These are phyloP conservation scores for Penicillium steckii DNA, from an alignment of 495 filamentous ascomycete genomes.

Conservation along the genomic window DNA sequence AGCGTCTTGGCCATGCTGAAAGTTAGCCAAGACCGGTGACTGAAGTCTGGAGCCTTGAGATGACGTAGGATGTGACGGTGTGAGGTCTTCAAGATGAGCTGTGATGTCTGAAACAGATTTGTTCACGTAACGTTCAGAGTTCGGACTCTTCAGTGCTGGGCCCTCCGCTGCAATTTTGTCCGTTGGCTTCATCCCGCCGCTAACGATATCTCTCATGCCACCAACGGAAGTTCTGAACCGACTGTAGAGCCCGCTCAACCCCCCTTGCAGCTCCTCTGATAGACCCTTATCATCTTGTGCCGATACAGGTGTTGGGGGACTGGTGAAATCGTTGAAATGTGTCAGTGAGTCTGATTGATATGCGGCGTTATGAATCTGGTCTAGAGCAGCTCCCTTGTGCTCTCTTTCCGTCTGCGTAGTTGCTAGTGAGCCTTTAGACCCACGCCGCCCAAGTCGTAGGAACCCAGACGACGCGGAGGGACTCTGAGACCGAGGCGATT, in stretches of 20 bases:
- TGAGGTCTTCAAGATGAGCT: constrained; percentile 20
- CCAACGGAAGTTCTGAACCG: constrained; percentile 76
- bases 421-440: constrained; percentile 63
- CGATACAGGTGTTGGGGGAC: constrained; percentile 46
- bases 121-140: constrained; percentile 27
- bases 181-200: constrained; percentile 36
- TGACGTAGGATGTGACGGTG: constrained; percentile 29
- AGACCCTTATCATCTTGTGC: constrained; percentile 64
- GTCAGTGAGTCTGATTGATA: constrained; percentile 78
- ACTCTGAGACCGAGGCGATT: constrained; percentile 36
- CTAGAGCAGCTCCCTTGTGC: constrained; percentile 68
- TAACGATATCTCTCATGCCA: constrained; percentile 60
- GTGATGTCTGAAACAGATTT: constrained; percentile 27
- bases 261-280: constrained; percentile 73
- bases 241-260: constrained; percentile 82
- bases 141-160: constrained; percentile 23
- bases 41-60: constrained; percentile 41
- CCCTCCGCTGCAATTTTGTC: constrained; percentile 33
- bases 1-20: constrained; percentile 31
- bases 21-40: constrained; percentile 36
- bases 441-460: constrained; percentile 45
- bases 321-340: constrained; percentile 81
- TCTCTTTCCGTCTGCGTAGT: constrained; percentile 63
- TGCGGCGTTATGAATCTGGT: constrained; percentile 80
- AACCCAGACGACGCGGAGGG: constrained; percentile 45